Conservation (phyloP, 2,329 filamentous ascomycete species). For the Rhynchosporium agropyri region DNA sequence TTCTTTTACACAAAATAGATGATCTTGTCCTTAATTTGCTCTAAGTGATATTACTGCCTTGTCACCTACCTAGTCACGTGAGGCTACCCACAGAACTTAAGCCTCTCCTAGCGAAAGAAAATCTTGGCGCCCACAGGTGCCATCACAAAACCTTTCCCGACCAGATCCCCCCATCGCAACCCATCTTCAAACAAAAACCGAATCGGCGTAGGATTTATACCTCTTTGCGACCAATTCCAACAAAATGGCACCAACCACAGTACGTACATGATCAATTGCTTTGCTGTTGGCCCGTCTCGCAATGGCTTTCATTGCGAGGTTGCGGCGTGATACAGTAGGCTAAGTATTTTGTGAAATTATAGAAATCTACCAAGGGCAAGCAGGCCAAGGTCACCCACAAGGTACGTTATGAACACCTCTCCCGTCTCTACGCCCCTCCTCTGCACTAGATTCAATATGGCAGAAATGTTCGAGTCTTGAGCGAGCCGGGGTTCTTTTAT, state of each 20-base stretch:
- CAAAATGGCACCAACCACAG: constrained; percentile 83
- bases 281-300: constrained; percentile 81
- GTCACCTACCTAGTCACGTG: not conserved
- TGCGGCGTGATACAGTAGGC: constrained; percentile 85
- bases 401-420: constrained; percentile 30
- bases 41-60: not conserved
- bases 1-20: not conserved
- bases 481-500: not conserved
- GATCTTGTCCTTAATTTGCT: not conserved
- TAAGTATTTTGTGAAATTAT: constrained; percentile 63
- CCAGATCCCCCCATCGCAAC: constrained; percentile 10
- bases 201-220: constrained; percentile 50
- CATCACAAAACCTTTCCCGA: constrained; percentile 18
- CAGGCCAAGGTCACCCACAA: constrained; percentile 68
- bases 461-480: not conserved
- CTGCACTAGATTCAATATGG: not conserved
- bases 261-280: constrained; percentile 81
- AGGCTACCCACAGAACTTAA: not conserved
- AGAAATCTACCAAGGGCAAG: constrained; percentile 66
- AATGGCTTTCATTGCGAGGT: constrained; percentile 43
- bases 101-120: constrained; percentile 24
- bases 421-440: not conserved
- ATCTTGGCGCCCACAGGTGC: constrained; percentile 34
- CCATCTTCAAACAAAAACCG: constrained; percentile 10
- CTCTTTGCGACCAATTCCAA: constrained; percentile 70